Base-by-base conservation (phyloP, 129 eudicot species). In the Pittosporum tobira region DNA sequence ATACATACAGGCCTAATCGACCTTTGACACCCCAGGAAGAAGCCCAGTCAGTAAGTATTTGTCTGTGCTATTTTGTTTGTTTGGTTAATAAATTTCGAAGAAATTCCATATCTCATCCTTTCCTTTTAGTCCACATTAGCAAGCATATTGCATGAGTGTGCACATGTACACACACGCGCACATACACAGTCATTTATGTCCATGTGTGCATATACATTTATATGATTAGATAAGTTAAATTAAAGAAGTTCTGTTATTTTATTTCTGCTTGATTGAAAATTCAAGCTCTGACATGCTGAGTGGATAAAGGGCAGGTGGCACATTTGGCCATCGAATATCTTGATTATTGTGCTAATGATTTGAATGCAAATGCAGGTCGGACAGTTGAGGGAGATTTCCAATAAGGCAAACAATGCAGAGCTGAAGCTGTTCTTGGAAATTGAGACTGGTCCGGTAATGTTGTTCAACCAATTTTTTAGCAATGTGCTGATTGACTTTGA, bases 361-460 rank as follows among this genome's bases (percentile, higher is more conserved):
- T 53, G 24, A 9, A 21, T 40, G 14, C 24, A 54, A 28, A 27
- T 11, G 24, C 67, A 90, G 98, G 98, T 90, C 49, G 94, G 95
- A 26, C 84, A 78, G 72, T 58, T 90, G 70, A 78, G 84, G 61
- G 97, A 79, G 55, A 77, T 73, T 23, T 82, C 97, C 18, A 83
- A 84, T 62, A 78, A 81, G 70, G 65, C 75, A 29, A 73, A 78
- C 57, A 84, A 81, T 68, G 89, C 89, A 7, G 95, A 90, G 68
- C 82, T 90, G 14, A 90, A 85, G 55, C 74, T 90, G 72, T 90
- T 85, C 64, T 47, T 90, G 64, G 98, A 90, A 76, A 85, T 90
- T 3, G 95, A 80, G 65, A 48, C 62, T 42, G 94, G 87, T 44
- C 63, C 44, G 95, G 98, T 90, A 69, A 57, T 55, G 44, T 55